Evolutionary conservation across 179 eudicot species (phyloP).

Genomic region (Vitellaria paradoxa): DNA sequence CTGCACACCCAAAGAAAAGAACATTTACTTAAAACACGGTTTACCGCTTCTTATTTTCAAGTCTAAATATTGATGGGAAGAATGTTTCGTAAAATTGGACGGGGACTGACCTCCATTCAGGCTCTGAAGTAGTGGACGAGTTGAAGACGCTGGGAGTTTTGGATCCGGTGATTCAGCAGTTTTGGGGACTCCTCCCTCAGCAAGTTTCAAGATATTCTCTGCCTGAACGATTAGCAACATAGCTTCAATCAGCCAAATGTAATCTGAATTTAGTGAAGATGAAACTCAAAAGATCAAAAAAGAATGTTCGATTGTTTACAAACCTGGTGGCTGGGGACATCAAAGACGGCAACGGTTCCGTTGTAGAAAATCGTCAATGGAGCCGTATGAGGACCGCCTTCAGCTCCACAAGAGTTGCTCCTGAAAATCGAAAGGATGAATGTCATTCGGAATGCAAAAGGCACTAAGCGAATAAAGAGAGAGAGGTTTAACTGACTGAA

Average conservation of each 20-base stretch:
- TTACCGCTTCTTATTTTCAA: neutral
- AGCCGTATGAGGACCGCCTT: conserved; percentile 14
- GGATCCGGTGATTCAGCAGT: conserved; percentile 3
- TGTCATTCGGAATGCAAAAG: too few relatives aligned
- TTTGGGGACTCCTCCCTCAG: conserved; percentile 21
- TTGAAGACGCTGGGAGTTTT: neutral
- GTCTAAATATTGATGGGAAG: neutral
- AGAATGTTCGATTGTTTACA: conserved; percentile 13
- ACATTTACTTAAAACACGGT: neutral
- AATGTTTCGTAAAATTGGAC: neutral
- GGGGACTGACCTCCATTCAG: conserved; percentile 31
- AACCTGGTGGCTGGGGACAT: conserved; percentile 51
- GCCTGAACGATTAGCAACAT: conserved; percentile 29
- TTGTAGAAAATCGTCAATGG: conserved; percentile 70
- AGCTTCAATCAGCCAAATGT: conserved; percentile 23
- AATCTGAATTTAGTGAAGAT: neutral
- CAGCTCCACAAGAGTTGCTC: neutral
- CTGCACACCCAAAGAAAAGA: conserved; percentile 19
- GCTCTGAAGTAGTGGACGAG: conserved; percentile 12
- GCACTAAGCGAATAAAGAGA: neutral
- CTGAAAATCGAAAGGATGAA: neutral
- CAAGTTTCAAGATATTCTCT: conserved; percentile 42
- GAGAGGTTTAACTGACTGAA: conserved; percentile 43
- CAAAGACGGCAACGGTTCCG: conserved; percentile 54
- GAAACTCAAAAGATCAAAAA: neutral